Percentiles rank a stretch among this genome's conserved stretches.
These are phyloP conservation scores for Aspergillus fumigatus DNA, from an alignment of 2,329 filamentous ascomycete genomes.

Conservation along the genomic window DNA sequence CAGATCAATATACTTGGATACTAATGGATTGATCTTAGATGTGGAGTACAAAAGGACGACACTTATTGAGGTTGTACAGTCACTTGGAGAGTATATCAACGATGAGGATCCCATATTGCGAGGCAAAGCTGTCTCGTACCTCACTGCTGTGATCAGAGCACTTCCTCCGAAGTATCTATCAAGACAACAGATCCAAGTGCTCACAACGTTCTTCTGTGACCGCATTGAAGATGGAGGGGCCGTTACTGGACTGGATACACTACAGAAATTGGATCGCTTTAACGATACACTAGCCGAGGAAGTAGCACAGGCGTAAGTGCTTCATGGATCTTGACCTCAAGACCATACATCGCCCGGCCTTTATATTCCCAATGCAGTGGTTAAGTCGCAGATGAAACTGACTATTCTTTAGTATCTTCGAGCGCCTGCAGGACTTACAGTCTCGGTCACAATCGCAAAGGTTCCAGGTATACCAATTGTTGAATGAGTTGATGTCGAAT, in stretches of 20 bases:
- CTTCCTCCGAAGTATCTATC: constrained; percentile 54
- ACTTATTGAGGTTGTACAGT: constrained; percentile 59
- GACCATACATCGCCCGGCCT: not conserved
- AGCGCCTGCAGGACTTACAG: constrained; percentile 54
- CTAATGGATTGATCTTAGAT: constrained; percentile 37
- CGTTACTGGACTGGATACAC: constrained; percentile 53
- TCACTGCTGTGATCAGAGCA: constrained; percentile 42
- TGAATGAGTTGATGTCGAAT: constrained; percentile 59
- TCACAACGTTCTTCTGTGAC: constrained; percentile 62
- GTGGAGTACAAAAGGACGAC: constrained; percentile 57
- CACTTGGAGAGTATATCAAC: constrained; percentile 63
- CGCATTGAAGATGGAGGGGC: constrained; percentile 61
- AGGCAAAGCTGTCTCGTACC: constrained; percentile 51
- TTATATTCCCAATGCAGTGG: not conserved
- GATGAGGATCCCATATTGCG: constrained; percentile 58
- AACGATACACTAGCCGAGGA: constrained; percentile 52
- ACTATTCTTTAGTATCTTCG: constrained; percentile 40
- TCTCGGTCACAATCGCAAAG: constrained; percentile 60
- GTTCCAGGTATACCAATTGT: constrained; percentile 57
- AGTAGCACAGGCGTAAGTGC: constrained; percentile 49
- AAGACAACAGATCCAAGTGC: constrained; percentile 57
- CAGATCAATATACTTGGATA: constrained; percentile 10
- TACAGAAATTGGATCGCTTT: constrained; percentile 59
- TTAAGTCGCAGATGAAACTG: constrained; percentile 15
- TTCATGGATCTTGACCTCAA: not conserved